These are phyloP conservation scores for Tricholoma matsutake DNA, from an alignment of 768 basidiomycete genomes.

Conservation along the genomic window DNA sequence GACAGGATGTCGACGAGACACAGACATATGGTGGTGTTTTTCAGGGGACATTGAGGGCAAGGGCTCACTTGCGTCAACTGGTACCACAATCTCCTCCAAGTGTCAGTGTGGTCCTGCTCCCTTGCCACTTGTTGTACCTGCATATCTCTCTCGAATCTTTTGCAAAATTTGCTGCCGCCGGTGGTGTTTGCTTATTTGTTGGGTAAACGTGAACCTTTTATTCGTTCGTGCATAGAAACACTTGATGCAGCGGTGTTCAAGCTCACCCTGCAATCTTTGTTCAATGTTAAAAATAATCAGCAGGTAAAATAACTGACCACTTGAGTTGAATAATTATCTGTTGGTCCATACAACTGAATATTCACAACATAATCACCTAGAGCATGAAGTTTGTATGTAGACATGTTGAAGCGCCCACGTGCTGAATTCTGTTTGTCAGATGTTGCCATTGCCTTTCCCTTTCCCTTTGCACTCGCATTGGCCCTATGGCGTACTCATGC, in stretches of 20 bases:
- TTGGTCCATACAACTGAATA: slow-evolving; percentile 5
- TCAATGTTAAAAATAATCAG: not conserved
- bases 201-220: not conserved
- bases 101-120: not conserved
- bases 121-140: not conserved
- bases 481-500: not conserved
- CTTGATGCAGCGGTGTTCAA: slow-evolving; percentile 9
- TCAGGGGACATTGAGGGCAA: no score
- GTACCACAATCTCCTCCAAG: not conserved
- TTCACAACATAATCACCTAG: slow-evolving; percentile 11
- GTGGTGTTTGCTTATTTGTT: slow-evolving; percentile 4
- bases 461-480: not conserved
- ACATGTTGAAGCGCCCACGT: slow-evolving; percentile 3
- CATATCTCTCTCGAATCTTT: not conserved
- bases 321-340: slow-evolving; percentile 15
- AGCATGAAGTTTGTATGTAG: slow-evolving; percentile 9
- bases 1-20: no score
- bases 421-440: not conserved
- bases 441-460: not conserved
- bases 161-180: not conserved
- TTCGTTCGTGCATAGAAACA: slow-evolving; percentile 3
- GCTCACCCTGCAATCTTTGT: slow-evolving; percentile 7
- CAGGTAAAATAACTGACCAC: slow-evolving; percentile 4
- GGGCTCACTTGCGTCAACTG: no score
- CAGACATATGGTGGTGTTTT: no score